Base-by-base conservation (phyloP, 164 flowering plant genomes). In the Dillenia suffruticosa region DNA sequence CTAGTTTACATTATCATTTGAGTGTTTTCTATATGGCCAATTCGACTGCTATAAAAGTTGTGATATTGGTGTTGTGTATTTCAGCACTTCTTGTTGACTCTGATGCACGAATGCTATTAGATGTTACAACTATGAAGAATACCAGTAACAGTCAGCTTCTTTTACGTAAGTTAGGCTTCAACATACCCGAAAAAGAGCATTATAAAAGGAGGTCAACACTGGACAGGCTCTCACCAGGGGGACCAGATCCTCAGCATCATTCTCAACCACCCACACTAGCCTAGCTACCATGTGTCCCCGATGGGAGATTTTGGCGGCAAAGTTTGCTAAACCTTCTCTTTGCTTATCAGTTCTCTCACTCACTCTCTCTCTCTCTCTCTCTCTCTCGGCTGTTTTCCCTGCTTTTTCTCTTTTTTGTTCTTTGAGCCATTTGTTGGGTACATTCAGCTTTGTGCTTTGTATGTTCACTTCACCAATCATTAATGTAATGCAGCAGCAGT, bases 181-280 rank as follows among this genome's bases (percentile, higher is more conserved):
- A 67, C 44, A 19, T 46, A 49, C 13, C 62, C 1, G 61, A 59
- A 16, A 45, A 63, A 32, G 50, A 63, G 54, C 10, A 32, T 44
- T 24, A 49, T n/a, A 40, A 43, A 46, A 49, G 46, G 40, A 10
- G 55, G 32, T 57, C 64, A 46, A 43, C 44, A 11, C 11, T 43
- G 32, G 22, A 44, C 44, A 61, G 75, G 54, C 40, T 65, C 22
- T 63, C 79, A 24, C 75, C 73, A 8, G 66, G 64, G 14, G 78
- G 78, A 53, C 78, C 78, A 6, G 75, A 75, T 59, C 56, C 62
- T 58, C 56, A 65, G 10, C 75, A 68, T 49, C 75, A 75, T 52
- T 63, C 59, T 24, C 15, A 10, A 24, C 59, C 59, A 10, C 66
- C 70, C 14, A 11, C 24, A 40, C 15, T 24, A 48, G 53, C 48